Conservation (phyloP, 148 eudicot species). For the Chenopodium quinoa region DNA sequence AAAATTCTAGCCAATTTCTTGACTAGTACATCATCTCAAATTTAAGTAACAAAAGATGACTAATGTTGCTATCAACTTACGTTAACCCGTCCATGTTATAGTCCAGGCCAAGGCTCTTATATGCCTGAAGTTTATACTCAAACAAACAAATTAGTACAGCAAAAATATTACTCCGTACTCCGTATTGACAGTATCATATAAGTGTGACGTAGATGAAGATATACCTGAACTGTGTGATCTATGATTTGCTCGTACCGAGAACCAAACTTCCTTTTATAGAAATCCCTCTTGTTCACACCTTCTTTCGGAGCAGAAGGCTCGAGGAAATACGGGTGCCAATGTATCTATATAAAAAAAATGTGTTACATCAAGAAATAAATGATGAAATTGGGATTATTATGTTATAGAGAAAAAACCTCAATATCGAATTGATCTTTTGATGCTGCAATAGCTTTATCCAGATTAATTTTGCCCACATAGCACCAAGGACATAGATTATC, state of each 20-base stretch:
- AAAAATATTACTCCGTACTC: too few species aligned
- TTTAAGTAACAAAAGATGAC: neutral
- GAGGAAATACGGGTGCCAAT: slow-evolving; percentile 77
- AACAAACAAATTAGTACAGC: neutral
- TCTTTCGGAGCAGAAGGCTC: slow-evolving; percentile 70
- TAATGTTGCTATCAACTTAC: slow-evolving; percentile 38
- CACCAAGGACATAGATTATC: slow-evolving; percentile 95
- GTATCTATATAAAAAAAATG: slow-evolving; percentile 36
- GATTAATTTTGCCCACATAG: slow-evolving; percentile 79
- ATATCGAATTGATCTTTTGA: slow-evolving; percentile 54
- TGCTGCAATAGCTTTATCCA: slow-evolving; percentile 68
- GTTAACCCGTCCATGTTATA: slow-evolving; percentile 70
- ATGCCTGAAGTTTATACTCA: slow-evolving; percentile 43
- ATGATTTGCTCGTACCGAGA: slow-evolving; percentile 45
- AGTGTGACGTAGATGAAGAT: neutral
- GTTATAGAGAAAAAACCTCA: slow-evolving; percentile 36
- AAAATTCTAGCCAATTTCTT: neutral
- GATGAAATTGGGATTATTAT: neutral
- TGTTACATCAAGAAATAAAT: neutral
- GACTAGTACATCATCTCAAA: neutral
- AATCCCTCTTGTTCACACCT: slow-evolving; percentile 65
- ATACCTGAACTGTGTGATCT: slow-evolving; percentile 60
- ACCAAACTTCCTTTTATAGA: slow-evolving; percentile 53
- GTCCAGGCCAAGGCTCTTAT: slow-evolving; percentile 59
- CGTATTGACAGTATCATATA: too few species aligned